Evolutionary conservation across 2,329 filamentous ascomycete species (phyloP).

Genomic region (Pyrenochaeta sp.): DNA sequence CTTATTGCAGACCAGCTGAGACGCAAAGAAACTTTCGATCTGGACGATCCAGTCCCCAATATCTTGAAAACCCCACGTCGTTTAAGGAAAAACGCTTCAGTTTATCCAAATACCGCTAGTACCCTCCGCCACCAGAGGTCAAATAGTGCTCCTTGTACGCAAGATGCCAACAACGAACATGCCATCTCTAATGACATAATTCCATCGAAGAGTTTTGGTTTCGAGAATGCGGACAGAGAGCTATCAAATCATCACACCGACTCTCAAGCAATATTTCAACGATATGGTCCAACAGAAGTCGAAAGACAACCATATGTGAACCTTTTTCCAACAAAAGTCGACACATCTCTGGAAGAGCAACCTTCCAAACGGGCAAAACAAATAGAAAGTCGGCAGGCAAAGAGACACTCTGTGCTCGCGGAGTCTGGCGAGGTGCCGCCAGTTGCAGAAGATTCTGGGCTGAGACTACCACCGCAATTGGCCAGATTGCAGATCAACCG

Average conservation of each 20-base stretch:
- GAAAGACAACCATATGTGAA: too few relatives aligned
- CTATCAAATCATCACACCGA: too few relatives aligned
- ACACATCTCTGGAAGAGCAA: constrained; percentile 13
- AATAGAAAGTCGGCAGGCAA: constrained; percentile 6
- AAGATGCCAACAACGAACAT: constrained; percentile 23
- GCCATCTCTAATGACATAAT: too few relatives aligned
- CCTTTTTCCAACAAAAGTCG: constrained; percentile 34
- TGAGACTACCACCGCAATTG: constrained; percentile 24
- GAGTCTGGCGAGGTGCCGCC: constrained; percentile 38
- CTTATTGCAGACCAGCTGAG: constrained; percentile 20
- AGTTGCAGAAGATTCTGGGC: constrained; percentile 18
- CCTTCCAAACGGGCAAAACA: constrained; percentile 30
- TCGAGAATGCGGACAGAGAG: too few relatives aligned
- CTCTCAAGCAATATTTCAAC: too few relatives aligned
- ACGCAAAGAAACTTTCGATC: constrained; percentile 53
- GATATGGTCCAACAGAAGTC: too few relatives aligned
- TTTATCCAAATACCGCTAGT: constrained; percentile 17
- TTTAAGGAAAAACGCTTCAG: constrained; percentile 8
- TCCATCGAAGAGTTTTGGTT: too few relatives aligned
- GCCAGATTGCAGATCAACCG: constrained; percentile 38
- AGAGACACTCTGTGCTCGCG: constrained; percentile 24
- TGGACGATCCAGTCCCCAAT: constrained; percentile 48
- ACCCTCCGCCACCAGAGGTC: constrained; percentile 35
- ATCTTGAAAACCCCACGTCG: constrained; percentile 42
- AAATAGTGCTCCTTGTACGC: constrained; percentile 36